Evolutionary conservation across 2,329 filamentous ascomycete species (phyloP), one percentile per base, ranked within the genome.

Genomic region (Pseudogymnoascus sp.): DNA sequence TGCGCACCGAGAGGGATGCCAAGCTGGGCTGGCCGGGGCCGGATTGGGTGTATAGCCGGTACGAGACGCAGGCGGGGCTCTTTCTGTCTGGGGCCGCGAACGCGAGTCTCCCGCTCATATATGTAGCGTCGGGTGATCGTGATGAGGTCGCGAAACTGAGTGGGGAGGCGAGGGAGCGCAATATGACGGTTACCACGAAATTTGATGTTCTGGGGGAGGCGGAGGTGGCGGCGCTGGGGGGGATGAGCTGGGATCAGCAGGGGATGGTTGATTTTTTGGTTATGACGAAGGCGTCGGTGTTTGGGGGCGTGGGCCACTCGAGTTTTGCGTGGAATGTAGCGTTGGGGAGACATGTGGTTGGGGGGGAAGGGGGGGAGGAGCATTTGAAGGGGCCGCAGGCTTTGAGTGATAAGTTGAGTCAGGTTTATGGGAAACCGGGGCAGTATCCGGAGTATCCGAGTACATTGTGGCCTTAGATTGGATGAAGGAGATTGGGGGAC

Each of bases 1-100:
- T 79, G 14, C 69, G 72, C 26, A 77, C 75, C 1, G 73, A 74
- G 59, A 66, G 67, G 6, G 72, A 75, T 38, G 72, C 73, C 1
- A 66, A 67, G n/a, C 68, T 69, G 35, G 70, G 72, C 28, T 74
- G 75, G 70, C 70, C 66, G 6, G 62, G 62, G 2, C 40, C 28
- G 37, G 59, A 66, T 22, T 68, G 65, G 59, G 65, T 60, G 24
- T 69, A 65, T 56, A 67, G 66, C 50, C 63, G 62, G 6, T 71
- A 68, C 61, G 66, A 67, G 37, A 67, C 65, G 4, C 61, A 64
- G 40, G 50, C 61, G 5, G 37, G 53, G 33, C 33, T 62, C 22
- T 59, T 46, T 33, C 50, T 66, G 11, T 43, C 60, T 4, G 59
- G 65, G n/a, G 61, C 62, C 6, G n/a, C 16, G 4, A 38, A 41